Evolutionary conservation across 306 rosid species (phyloP), one percentile per base, ranked within the genome.

Genomic region (Echinosophora koreensis): DNA sequence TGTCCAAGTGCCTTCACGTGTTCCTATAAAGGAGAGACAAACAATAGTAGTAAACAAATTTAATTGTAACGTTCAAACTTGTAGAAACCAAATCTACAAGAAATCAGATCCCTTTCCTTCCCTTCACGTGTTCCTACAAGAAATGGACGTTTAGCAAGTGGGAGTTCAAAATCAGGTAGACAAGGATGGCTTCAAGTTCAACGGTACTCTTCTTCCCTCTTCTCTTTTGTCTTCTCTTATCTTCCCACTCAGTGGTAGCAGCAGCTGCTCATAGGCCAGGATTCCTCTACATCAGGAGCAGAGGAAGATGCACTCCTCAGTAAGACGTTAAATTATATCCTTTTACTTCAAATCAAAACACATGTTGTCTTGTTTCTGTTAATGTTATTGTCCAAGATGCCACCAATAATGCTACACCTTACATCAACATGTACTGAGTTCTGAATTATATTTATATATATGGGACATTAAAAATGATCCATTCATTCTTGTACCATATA

Each of bases 261-360:
- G n/a, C n/a, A 0, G 41, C 81, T 66, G 64, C 52, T 2, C 58
- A 58, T 17, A 72, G 30, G 70, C 93, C 93, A 1, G 97, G 97
- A 1, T 95, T 95, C 81, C 60, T 88, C 80, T 92, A 76, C 76
- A 83, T 91, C 1, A 84, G 96, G 68, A 82, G 34, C 82, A 87
- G 78, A n/a, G 97, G 93, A 60, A 86, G 82, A 86, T 95, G 97
- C 86, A 88, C 94, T 15, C 86, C 98, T 1, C 90, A 87, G 96
- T 91, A 79, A 88, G 77, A 47, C 3, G 12, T 39, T 4, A 14
- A 13, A 12, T 47, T 4, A 14, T 3, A 47, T 47, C 52, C 13
- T 47, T 3, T 47, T 47, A 47, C 52, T 47, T 47, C 16, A 44
- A 44, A 42, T 30, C 3, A 30, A 22, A 1, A 3, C 51, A 46